Evolutionary conservation across 441 rosid species (phyloP), one percentile per base, ranked within the genome.

Genomic region (Brassica balearica): DNA sequence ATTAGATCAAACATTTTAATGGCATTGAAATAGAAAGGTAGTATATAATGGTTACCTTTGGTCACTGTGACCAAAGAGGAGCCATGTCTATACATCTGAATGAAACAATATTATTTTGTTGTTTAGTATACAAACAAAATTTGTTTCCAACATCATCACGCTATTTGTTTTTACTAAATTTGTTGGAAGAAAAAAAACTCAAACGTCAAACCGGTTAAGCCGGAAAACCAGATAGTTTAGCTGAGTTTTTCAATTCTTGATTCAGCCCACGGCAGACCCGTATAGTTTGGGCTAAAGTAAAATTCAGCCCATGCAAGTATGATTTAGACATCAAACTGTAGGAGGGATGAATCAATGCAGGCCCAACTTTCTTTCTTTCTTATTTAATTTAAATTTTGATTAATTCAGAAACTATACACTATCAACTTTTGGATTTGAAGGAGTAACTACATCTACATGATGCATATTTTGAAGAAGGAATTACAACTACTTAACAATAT

Each of bases 381-480:
- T 41, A 12, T 51, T 6, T 6, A 27, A 29, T 29, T 69, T 23
- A 60, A 59, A 4, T 1, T 22, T 10, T 3, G 1, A 20, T 10
- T 59, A 41, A 55, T 0, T 71, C 61, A 78, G 63, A 74, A 73
- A 46, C 74, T 73, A 36, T 73, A 62, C 66, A 73, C 12, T 25
- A 73, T 68, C 58, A 61, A 22, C 48, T 67, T 27, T 59, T 43
- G 3, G 68, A 55, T 59, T 59, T 14, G 73, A 78, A 67, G 64
- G 48, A 60, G 46, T 36, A 60, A 60, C 81, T 65, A 72, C 17
- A 59, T 71, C 77, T 77, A 72, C 68, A 25, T 25, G 27, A 77
- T 43, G 8, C 22, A 53, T 53, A 51, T n/a, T 34, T 6, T 34
- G 38, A 34, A 34, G 9, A 34, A 34, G 38, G 38, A 34, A 34